A percentile compares a stretch with the other conserved stretches of the same genome.
Evolutionary conservation across 495 filamentous ascomycete genomes (phyloP).

Genomic region (Annulohypoxylon bovei): DNA sequence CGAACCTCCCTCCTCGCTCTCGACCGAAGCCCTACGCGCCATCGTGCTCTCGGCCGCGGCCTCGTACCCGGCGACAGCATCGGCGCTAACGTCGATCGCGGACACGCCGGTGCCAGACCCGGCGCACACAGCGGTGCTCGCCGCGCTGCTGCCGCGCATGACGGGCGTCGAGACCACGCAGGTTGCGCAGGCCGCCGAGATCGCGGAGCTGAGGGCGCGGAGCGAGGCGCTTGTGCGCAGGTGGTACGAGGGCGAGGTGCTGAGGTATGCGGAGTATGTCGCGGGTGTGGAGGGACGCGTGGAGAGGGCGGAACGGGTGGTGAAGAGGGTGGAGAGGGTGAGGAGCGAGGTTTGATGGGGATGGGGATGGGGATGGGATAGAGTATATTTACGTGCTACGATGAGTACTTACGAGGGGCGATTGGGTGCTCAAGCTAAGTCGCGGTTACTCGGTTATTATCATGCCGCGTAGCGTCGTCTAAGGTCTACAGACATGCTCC

Average conservation of each 20-base stretch:
- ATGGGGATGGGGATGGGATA: not conserved
- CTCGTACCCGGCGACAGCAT: constrained; percentile 78
- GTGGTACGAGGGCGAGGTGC: constrained; percentile 81
- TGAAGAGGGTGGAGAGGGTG: constrained; percentile 65
- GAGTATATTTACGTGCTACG: not conserved
- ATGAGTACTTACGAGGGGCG: not conserved
- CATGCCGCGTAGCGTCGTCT: not conserved
- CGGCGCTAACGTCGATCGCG: constrained; percentile 76
- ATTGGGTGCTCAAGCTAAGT: not conserved
- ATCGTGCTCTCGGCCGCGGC: constrained; percentile 80
- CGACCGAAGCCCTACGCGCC: constrained; percentile 62
- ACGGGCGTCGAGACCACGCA: constrained; percentile 72
- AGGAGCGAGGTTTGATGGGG: constrained; percentile 44
- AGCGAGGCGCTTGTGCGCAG: constrained; percentile 76
- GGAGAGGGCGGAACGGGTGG: constrained; percentile 70
- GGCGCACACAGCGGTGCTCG: constrained; percentile 70
- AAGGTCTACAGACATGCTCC: not conserved
- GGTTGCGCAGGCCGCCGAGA: constrained; percentile 72
- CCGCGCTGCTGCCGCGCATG: constrained; percentile 75
- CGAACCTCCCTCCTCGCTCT: constrained; percentile 53
- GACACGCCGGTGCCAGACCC: constrained; percentile 82
- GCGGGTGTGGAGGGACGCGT: constrained; percentile 78
- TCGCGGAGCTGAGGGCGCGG: constrained; percentile 75
- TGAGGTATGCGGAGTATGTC: constrained; percentile 75
- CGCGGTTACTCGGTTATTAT: not conserved